Conservation (phyloP, 805 yeast genomes). For the Nakazawaea ernobii region DNA sequence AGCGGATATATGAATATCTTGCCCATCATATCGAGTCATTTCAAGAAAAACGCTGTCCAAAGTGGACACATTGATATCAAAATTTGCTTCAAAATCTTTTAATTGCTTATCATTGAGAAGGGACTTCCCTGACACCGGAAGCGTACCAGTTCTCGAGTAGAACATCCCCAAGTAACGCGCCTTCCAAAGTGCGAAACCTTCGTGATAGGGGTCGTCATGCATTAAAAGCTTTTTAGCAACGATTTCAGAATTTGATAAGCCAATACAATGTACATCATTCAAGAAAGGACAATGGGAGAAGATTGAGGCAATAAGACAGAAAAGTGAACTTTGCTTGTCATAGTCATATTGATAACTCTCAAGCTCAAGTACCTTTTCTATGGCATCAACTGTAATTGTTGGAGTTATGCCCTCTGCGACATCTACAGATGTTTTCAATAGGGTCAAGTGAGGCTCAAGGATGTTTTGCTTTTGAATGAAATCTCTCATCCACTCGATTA, state of each 20-base stretch:
- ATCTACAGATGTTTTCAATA: not conserved
- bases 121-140: not conserved
- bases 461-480: not conserved
- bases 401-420: not conserved
- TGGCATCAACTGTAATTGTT: not conserved
- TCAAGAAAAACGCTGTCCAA: conserved; percentile 9
- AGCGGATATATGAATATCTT: not conserved
- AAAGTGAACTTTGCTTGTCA: not conserved
- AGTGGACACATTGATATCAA: not conserved
- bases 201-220: conserved; percentile 3
- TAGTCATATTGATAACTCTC: not conserved
- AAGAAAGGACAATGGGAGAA: not conserved
- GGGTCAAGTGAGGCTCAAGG: too few species aligned
- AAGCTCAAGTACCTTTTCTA: not conserved
- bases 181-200: conserved; percentile 23
- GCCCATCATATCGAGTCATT: not conserved
- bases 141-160: conserved; percentile 21
- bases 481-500: not conserved
- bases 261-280: not conserved
- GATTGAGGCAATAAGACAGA: not conserved
- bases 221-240: not conserved
- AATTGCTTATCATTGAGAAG: too few species aligned
- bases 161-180: conserved; percentile 24
- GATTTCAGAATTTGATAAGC: not conserved
- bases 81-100: conserved; percentile 2